Evolutionary conservation across 495 filamentous ascomycete species (phyloP).

Genomic region (Aspergillus carlsbadensis): DNA sequence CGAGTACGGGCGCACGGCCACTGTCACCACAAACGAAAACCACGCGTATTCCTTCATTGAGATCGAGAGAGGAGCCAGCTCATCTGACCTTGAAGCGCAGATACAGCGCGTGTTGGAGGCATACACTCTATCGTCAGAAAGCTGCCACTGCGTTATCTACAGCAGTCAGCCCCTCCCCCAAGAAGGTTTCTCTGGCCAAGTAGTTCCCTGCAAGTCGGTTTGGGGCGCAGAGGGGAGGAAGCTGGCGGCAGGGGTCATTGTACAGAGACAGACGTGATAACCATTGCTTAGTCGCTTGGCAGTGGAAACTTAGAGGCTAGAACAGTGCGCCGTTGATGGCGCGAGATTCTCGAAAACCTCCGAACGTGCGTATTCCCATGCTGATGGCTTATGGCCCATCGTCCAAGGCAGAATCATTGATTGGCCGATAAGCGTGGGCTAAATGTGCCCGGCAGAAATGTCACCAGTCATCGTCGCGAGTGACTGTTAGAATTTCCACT

Average conservation of each 20-base stretch:
- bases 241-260: slow-evolving; percentile 38
- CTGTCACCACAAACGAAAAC: slow-evolving; percentile 21
- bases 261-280: slow-evolving; percentile 27
- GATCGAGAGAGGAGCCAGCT: slow-evolving; percentile 20
- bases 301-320: background rate
- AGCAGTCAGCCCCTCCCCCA: slow-evolving; percentile 27
- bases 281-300: background rate
- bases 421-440: slow-evolving; percentile 14
- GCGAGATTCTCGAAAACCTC: slow-evolving; percentile 12
- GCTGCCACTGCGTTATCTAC: slow-evolving; percentile 37
- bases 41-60: slow-evolving; percentile 35
- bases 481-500: slow-evolving; percentile 2
- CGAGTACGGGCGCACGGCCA: slow-evolving; percentile 19
- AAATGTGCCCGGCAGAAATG: slow-evolving; percentile 2
- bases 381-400: background rate
- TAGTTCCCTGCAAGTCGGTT: slow-evolving; percentile 47
- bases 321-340: slow-evolving; percentile 10
- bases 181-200: slow-evolving; percentile 33
- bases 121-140: slow-evolving; percentile 10
- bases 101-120: slow-evolving; percentile 22
- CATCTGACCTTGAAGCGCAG: slow-evolving; percentile 19
- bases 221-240: slow-evolving; percentile 42
- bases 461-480: slow-evolving; percentile 1
- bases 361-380: background rate
- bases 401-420: background rate